These are phyloP conservation scores for Globisporangium rhizosaccharum DNA, from an alignment of 352 stramenopile genomes.

Conservation along the genomic window DNA sequence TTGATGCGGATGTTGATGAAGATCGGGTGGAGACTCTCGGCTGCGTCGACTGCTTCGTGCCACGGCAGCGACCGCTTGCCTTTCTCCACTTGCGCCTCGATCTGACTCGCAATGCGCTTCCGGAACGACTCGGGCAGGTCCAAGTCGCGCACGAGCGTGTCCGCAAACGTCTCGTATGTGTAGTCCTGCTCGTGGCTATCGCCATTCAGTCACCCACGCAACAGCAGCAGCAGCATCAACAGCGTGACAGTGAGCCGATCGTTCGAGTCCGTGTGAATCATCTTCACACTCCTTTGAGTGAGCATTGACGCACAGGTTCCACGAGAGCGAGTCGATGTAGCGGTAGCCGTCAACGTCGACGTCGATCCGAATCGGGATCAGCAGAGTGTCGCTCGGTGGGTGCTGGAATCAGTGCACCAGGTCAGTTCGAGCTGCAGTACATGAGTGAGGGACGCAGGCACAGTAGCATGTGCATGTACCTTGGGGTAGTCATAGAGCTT, in stretches of 20 bases:
- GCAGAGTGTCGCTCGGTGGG: constrained; percentile 34
- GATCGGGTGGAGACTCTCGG: constrained; percentile 67
- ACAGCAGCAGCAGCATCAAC: background rate
- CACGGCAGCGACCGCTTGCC: constrained; percentile 47
- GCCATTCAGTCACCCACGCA: background rate
- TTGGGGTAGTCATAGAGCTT: constrained; percentile 77
- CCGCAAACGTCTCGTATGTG: constrained; percentile 72
- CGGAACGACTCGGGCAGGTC: constrained; percentile 74
- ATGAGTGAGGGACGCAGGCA: background rate
- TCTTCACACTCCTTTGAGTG: background rate
- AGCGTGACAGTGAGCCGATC: background rate
- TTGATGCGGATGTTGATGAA: constrained; percentile 80
- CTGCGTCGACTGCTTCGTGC: constrained; percentile 37
- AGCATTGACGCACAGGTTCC: constrained; percentile 48
- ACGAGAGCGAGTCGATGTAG: constrained; percentile 80
- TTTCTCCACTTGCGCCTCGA: constrained; percentile 67
- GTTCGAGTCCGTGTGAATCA: too few relatives aligned
- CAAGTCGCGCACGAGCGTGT: constrained; percentile 58
- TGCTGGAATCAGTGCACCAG: constrained; percentile 21
- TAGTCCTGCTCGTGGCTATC: constrained; percentile 62
- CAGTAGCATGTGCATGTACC: constrained; percentile 12
- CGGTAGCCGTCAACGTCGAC: constrained; percentile 75
- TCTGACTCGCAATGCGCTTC: constrained; percentile 53
- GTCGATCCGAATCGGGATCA: constrained; percentile 72
- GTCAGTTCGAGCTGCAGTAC: background rate